These are phyloP conservation scores for Candida argentea DNA, from an alignment of 805 yeast genomes.

Conservation along the genomic window DNA sequence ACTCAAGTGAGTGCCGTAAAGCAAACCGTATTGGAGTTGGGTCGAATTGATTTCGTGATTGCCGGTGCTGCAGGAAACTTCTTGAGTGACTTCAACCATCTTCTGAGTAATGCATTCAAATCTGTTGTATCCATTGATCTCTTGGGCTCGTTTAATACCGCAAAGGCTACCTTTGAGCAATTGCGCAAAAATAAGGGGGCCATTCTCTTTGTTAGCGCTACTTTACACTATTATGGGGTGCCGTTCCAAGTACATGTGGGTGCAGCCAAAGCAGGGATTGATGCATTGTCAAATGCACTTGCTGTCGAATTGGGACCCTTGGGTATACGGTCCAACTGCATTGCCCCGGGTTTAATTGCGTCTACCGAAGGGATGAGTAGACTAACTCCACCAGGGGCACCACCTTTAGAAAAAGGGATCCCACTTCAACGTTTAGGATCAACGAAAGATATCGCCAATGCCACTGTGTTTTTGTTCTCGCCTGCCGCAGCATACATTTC, in stretches of 20 bases:
- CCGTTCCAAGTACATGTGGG: conserved; percentile 87
- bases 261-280: conserved; percentile 95
- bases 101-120: conserved; percentile 81
- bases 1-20: conserved; percentile 56
- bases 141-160: conserved; percentile 82
- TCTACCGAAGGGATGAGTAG: conserved; percentile 81
- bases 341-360: conserved; percentile 88
- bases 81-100: conserved; percentile 63
- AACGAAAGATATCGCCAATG: conserved; percentile 74
- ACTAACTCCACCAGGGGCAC: conserved; percentile 36
- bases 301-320: conserved; percentile 90
- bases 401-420: conserved; percentile 33
- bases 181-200: conserved; percentile 60
- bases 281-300: conserved; percentile 71
- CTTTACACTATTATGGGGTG: conserved; percentile 80
- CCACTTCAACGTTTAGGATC: conserved; percentile 64
- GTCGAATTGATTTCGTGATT: conserved; percentile 76
- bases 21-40: conserved; percentile 54
- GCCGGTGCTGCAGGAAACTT: conserved; percentile 98
- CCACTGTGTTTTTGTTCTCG: conserved; percentile 76
- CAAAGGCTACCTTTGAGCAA: conserved; percentile 67
- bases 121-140: conserved; percentile 81
- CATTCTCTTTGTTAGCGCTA: conserved; percentile 74
- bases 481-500: conserved; percentile 71
- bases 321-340: conserved; percentile 73